Evolutionary conservation across 805 yeast species (phyloP).

Genomic region (Teunomyces funiuensis): DNA sequence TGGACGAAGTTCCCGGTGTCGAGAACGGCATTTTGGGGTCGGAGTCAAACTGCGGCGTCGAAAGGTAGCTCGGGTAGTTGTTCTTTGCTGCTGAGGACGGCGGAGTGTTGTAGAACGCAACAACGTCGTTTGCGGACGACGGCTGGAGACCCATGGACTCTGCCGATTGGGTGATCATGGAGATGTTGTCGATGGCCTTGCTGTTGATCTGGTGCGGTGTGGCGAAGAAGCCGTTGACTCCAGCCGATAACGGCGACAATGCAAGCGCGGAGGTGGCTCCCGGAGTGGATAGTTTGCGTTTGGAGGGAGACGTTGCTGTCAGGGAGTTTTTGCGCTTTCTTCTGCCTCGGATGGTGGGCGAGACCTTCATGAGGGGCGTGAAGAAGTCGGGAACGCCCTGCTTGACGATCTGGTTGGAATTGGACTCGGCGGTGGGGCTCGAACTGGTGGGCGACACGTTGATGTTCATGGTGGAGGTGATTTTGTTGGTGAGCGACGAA

Average conservation of each 20-base stretch:
- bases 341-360: constrained; percentile 22
- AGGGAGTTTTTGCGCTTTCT: constrained; percentile 11
- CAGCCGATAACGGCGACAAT: constrained; percentile 20
- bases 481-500: constrained; percentile 33
- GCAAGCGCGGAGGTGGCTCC: neutral
- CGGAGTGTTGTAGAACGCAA: constrained; percentile 17
- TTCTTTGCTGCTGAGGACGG: constrained; percentile 19
- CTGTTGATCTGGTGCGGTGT: constrained; percentile 26
- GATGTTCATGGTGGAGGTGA: constrained; percentile 42
- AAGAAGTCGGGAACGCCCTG: constrained; percentile 44
- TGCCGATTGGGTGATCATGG: constrained; percentile 27
- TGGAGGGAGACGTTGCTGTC: constrained; percentile 9
- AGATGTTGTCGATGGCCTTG: constrained; percentile 35
- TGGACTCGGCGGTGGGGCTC: constrained; percentile 41
- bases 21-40: constrained; percentile 6
- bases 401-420: constrained; percentile 36
- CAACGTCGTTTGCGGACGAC: neutral
- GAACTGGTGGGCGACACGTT: constrained; percentile 36
- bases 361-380: constrained; percentile 45
- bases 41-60: constrained; percentile 10
- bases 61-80: constrained; percentile 10
- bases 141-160: constrained; percentile 1
- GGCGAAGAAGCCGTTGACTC: constrained; percentile 15
- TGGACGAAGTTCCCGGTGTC: constrained; percentile 8
- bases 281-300: constrained; percentile 5